Evolutionary conservation across 1,139 yeast genomes (phyloP).

Genomic region (Sugiyamaella castrensis): DNA sequence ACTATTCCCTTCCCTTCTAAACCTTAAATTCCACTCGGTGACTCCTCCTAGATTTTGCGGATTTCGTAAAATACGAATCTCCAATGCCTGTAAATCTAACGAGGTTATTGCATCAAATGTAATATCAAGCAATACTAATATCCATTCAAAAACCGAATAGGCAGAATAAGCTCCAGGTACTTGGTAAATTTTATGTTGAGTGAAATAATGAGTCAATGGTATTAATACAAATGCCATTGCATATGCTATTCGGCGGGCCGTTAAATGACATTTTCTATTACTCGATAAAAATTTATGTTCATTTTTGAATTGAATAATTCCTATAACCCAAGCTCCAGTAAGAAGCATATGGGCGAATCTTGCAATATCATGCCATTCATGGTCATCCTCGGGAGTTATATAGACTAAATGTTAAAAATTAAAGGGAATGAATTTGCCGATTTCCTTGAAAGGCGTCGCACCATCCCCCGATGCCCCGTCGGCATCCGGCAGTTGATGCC

Average conservation of each 20-base stretch:
- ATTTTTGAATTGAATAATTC: slow-evolving; percentile 2
- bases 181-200: slow-evolving; percentile 73
- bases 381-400: slow-evolving; percentile 8
- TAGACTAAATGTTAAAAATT: background rate
- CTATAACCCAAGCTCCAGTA: slow-evolving; percentile 2
- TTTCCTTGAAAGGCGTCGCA: too few species aligned
- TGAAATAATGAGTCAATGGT: slow-evolving; percentile 72
- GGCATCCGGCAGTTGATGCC: too few species aligned
- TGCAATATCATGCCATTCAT: slow-evolving; percentile 11
- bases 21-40: too few species aligned
- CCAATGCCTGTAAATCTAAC: slow-evolving; percentile 7
- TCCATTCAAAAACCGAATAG: slow-evolving; percentile 82
- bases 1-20: too few species aligned
- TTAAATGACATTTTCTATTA: background rate
- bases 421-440: too few species aligned
- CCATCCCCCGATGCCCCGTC: too few species aligned
- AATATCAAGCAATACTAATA: slow-evolving; percentile 64
- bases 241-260: slow-evolving; percentile 1
- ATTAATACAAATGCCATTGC: slow-evolving; percentile 38
- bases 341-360: slow-evolving; percentile 7
- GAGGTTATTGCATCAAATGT: slow-evolving; percentile 49
- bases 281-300: background rate
- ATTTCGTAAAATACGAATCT: background rate
- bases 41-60: background rate
- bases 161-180: slow-evolving; percentile 77